Conservation (phyloP, 148 eudicot species). For the Rheum nobile region DNA sequence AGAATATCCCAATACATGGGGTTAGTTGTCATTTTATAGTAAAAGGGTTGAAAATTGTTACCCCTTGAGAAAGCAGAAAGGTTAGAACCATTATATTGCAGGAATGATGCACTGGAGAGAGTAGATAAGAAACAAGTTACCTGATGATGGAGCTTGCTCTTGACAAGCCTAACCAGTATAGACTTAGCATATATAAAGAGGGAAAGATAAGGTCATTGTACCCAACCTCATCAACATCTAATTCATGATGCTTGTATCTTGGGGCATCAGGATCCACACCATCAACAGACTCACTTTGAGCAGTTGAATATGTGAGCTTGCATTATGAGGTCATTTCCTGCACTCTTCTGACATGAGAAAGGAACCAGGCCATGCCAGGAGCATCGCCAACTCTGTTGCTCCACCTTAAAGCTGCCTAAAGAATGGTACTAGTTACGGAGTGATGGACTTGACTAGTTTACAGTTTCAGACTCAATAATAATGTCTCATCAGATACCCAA, state of each 20-base stretch:
- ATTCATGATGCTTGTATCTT: too few relatives aligned
- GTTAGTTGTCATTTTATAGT: too few relatives aligned
- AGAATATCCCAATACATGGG: too few relatives aligned
- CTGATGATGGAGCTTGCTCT: background rate
- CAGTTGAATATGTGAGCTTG: background rate
- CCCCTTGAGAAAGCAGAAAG: background rate
- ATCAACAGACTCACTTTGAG: background rate
- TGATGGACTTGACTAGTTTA: too few relatives aligned
- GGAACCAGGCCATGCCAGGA: background rate
- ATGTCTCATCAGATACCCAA: background rate
- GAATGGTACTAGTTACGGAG: background rate
- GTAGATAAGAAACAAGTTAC: background rate
- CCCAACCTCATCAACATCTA: background rate
- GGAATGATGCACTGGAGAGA: background rate
- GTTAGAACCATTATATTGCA: background rate
- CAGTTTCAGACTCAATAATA: too few relatives aligned
- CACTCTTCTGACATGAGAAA: constrained; percentile 3
- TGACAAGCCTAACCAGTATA: background rate
- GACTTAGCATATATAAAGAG: background rate
- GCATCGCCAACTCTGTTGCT: background rate
- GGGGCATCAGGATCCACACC: too few relatives aligned
- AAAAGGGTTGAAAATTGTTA: background rate
- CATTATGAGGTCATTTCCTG: background rate
- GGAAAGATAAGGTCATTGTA: background rate
- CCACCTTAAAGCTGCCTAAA: background rate